Evolutionary conservation across 208 protist genomes (phyloP), one percentile per base, ranked within the genome.

Genomic region (Wallacemonas sp.): DNA sequence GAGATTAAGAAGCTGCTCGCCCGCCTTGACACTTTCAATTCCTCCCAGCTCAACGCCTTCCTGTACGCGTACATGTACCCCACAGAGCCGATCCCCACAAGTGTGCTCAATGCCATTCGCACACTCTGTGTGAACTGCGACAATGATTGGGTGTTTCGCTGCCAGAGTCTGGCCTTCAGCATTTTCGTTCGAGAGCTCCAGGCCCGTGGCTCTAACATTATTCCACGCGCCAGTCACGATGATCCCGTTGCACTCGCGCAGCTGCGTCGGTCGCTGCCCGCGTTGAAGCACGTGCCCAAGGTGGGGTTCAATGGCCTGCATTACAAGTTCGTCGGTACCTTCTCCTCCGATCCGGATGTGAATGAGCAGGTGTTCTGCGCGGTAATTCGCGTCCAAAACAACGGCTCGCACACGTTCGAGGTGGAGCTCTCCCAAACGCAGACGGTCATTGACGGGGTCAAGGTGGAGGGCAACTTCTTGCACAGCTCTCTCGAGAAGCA

Each of bases 51-150:
- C 15, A 89, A 87, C 44, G 62, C 70, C 0, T 93, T 95, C 55
- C 69, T 93, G 17, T 78, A 80, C 41, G 84, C 68, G 22, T 95
- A 93, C 70, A 82, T 91, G 78, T 87, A 86, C 67, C 77, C 72
- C 6, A 54, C 66, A 39, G 70, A 80, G 47, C 61, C 66, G 28
- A 78, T 94, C 9, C 76, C 89, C 11, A 74, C 86, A 4, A 62
- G 62, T 1, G 76, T 82, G 30, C 58, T 93, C 34, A 77, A 75
- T 31, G 73, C 47, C 17, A 81, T 95, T 38, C 77, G 75, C n/a
- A 76, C 66, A 9, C 63, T 91, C 14, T 86, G 77, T 66, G 59
- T 86, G 19, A 86, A 88, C 59, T 60, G 68, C 24, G 80, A 84
- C 60, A 49, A 62, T 45, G 77, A 87, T n/a, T 93, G 84, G 84